Conservation (phyloP, 768 basidiomycete genomes). For the Rhizopogon salebrosus region DNA sequence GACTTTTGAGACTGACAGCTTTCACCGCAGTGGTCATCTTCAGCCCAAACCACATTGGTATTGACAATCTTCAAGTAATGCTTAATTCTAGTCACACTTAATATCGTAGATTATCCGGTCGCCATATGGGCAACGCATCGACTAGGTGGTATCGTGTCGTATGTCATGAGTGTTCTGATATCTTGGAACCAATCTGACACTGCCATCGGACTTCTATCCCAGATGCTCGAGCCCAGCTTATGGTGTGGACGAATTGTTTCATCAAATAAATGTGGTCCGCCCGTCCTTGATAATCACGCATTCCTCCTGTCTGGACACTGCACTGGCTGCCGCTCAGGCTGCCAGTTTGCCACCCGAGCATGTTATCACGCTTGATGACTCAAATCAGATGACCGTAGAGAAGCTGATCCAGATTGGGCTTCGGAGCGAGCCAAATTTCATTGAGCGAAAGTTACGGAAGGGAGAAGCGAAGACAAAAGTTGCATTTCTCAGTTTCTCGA, state of each 20-base stretch:
- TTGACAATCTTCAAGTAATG: slow-evolving; percentile 4
- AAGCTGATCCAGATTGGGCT: slow-evolving; percentile 43
- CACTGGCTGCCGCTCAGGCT: slow-evolving; percentile 24
- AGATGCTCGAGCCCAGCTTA: slow-evolving; percentile 33
- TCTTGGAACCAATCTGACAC: not conserved
- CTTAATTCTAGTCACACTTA: slow-evolving; percentile 1
- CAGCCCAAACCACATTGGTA: slow-evolving; percentile 62
- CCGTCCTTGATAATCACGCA: slow-evolving; percentile 28
- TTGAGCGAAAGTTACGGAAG: slow-evolving; percentile 39
- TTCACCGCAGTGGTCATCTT: slow-evolving; percentile 48
- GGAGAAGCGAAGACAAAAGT: slow-evolving; percentile 59
- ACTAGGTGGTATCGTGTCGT: slow-evolving; percentile 57
- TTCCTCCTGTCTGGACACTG: slow-evolving; percentile 21
- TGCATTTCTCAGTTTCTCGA: slow-evolving; percentile 69
- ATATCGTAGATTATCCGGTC: slow-evolving; percentile 44
- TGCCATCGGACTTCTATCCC: not conserved
- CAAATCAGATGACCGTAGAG: slow-evolving; percentile 32
- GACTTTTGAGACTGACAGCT: slow-evolving; percentile 2
- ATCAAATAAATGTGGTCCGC: slow-evolving; percentile 25
- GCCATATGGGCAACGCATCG: slow-evolving; percentile 57
- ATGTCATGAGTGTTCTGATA: slow-evolving; percentile 16
- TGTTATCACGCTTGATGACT: slow-evolving; percentile 21
- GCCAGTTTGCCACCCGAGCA: slow-evolving; percentile 26
- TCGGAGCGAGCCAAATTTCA: slow-evolving; percentile 32
- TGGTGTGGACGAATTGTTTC: slow-evolving; percentile 24